Conservation (phyloP, 2,329 filamentous ascomycete species). For the Exophiala alcalophila region DNA sequence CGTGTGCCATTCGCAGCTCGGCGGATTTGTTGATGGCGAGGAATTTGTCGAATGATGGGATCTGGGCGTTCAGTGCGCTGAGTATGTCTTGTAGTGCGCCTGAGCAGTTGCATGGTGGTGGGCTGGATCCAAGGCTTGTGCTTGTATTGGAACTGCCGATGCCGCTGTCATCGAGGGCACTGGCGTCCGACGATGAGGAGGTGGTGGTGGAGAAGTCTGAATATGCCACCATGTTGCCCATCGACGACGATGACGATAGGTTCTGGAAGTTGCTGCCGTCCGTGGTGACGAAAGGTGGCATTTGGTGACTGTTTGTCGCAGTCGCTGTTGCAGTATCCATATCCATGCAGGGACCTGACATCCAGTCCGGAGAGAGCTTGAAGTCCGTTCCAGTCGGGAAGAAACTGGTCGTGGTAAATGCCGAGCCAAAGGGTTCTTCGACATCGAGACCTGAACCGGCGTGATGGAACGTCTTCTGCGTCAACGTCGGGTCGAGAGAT, state of each 20-base stretch:
- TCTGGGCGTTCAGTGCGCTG: neutral
- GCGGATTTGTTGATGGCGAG: slow-evolving; percentile 3
- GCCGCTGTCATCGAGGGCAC: neutral
- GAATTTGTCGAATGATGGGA: slow-evolving; percentile 6
- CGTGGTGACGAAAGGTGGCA: neutral
- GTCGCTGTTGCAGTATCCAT: neutral
- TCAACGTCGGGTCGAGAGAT: slow-evolving; percentile 1
- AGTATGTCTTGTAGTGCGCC: slow-evolving; percentile 2
- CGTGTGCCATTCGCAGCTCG: neutral
- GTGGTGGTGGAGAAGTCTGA: slow-evolving; percentile 2
- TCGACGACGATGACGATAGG: no score
- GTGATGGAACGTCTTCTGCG: slow-evolving; percentile 4
- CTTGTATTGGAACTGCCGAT: neutral
- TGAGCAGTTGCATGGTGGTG: neutral
- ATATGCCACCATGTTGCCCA: neutral
- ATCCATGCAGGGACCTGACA: slow-evolving; percentile 1
- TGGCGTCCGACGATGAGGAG: slow-evolving; percentile 4
- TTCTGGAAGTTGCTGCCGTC: neutral
- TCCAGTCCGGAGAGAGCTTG: slow-evolving; percentile 4
- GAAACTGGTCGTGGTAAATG: neutral
- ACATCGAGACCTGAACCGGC: neutral
- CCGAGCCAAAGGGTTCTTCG: neutral
- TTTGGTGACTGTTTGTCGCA: no score
- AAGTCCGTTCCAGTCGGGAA: neutral
- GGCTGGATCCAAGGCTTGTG: no score